phyloP scores from a whole-genome alignment of 108 stramenopile species.

The Nitzschia sp. region DNA sequence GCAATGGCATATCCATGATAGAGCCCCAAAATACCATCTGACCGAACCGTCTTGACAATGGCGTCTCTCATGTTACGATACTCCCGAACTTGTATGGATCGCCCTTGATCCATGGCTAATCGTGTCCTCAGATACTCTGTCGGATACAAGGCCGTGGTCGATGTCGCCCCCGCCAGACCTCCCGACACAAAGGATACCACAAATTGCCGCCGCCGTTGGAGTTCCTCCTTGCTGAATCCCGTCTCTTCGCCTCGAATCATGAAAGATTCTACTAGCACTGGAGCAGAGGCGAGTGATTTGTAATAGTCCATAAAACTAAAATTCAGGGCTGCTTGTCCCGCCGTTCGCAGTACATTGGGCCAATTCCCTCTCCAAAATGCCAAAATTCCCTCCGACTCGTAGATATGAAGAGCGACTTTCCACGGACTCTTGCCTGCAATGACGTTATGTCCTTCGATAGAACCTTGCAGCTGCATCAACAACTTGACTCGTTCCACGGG shows the following conservation, averaged over 20 bases:
- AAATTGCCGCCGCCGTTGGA: slow-evolving; percentile 48
- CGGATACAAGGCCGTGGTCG: slow-evolving; percentile 96
- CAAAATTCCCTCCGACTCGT: slow-evolving; percentile 56
- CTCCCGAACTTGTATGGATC: slow-evolving; percentile 31
- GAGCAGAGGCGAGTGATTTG: slow-evolving; percentile 35
- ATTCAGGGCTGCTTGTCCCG: slow-evolving; percentile 79
- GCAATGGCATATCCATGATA: slow-evolving; percentile 98
- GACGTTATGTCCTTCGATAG: neutral
- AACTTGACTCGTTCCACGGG: slow-evolving; percentile 99
- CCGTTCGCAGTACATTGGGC: slow-evolving; percentile 76
- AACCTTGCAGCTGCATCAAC: slow-evolving; percentile 85
- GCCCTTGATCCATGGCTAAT: slow-evolving; percentile 94
- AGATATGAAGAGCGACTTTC: slow-evolving; percentile 60
- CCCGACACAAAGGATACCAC: slow-evolving; percentile 85
- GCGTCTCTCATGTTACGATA: slow-evolving; percentile 82
- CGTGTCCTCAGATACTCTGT: slow-evolving; percentile 95
- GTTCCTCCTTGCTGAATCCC: neutral
- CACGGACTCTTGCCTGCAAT: slow-evolving; percentile 33
- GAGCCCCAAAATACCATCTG: slow-evolving; percentile 90
- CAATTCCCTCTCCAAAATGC: slow-evolving; percentile 88
- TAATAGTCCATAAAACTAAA: slow-evolving; percentile 85
- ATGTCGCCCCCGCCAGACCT: slow-evolving; percentile 94
- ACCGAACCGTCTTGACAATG: slow-evolving; percentile 52
- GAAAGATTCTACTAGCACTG: neutral
- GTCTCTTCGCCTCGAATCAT: neutral